Conservation (phyloP, 208 protist species). For the Trypanosoma boissoni region DNA sequence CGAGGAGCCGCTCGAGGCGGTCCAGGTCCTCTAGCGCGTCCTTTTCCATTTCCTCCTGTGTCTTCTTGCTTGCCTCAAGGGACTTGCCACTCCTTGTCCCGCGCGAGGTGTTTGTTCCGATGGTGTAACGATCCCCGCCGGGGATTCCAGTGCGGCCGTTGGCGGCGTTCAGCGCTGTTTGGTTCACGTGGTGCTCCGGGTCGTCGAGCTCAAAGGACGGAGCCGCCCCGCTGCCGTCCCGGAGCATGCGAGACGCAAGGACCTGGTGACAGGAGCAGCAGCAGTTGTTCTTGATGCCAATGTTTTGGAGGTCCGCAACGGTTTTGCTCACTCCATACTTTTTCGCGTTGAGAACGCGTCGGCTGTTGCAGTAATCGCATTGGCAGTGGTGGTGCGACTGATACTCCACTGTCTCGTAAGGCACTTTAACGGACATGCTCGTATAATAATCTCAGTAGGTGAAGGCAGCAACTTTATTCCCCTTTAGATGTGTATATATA, state of each 20-base stretch:
- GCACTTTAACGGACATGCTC: slow-evolving; percentile 66
- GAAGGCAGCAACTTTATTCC: not conserved
- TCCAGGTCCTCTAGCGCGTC: slow-evolving; percentile 72
- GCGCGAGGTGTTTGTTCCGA: slow-evolving; percentile 16
- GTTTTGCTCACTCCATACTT: slow-evolving; percentile 57
- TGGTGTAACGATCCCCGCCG: slow-evolving; percentile 51
- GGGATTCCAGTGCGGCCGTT: slow-evolving; percentile 56
- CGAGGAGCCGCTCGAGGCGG: slow-evolving; percentile 83
- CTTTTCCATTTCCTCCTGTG: slow-evolving; percentile 44
- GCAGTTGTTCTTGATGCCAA: slow-evolving; percentile 48
- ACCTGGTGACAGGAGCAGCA: slow-evolving; percentile 49
- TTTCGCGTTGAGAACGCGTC: slow-evolving; percentile 72
- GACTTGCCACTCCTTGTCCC: not conserved
- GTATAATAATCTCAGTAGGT: not conserved
- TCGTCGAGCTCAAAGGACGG: slow-evolving; percentile 66
- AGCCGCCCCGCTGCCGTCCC: slow-evolving; percentile 6
- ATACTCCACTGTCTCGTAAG: slow-evolving; percentile 55
- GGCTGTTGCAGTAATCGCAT: slow-evolving; percentile 85
- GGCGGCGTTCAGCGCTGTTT: slow-evolving; percentile 76
- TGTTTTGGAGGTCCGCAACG: slow-evolving; percentile 23
- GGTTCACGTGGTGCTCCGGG: slow-evolving; percentile 69
- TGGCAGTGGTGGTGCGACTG: slow-evolving; percentile 82
- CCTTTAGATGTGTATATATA: slow-evolving; percentile 2
- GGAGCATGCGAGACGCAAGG: slow-evolving; percentile 19
- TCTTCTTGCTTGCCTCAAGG: slow-evolving; percentile 10